Evolutionary conservation across 2,329 filamentous ascomycete genomes (phyloP).

Genomic region (Aspergillus eucalypticola): DNA sequence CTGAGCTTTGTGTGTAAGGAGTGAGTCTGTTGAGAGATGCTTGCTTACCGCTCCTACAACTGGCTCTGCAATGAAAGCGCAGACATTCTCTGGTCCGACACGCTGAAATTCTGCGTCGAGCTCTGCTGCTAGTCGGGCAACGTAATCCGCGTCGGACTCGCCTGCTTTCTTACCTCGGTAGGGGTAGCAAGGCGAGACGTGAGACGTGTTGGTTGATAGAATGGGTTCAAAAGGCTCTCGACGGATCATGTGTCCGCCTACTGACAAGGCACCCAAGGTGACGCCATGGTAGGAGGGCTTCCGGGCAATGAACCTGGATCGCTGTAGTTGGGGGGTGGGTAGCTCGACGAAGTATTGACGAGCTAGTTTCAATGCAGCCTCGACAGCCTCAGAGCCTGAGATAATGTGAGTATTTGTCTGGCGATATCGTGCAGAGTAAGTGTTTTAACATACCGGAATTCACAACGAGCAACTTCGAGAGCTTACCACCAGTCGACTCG

Average conservation of each 20-base stretch:
- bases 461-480: slow-evolving; percentile 59
- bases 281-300: slow-evolving; percentile 69
- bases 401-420: not conserved
- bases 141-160: slow-evolving; percentile 62
- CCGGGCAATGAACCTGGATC: slow-evolving; percentile 65
- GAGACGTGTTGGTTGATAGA: slow-evolving; percentile 57
- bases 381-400: slow-evolving; percentile 66
- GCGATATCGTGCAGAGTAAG: not conserved
- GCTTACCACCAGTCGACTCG: slow-evolving; percentile 52
- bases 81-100: slow-evolving; percentile 65
- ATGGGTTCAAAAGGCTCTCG: slow-evolving; percentile 63
- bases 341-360: slow-evolving; percentile 67
- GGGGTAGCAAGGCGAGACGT: slow-evolving; percentile 66
- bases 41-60: slow-evolving; percentile 66
- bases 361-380: slow-evolving; percentile 67
- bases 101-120: slow-evolving; percentile 67
- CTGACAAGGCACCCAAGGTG: slow-evolving; percentile 66
- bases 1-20: too few relatives aligned
- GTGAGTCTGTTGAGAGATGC: too few relatives aligned
- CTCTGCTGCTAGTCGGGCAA: slow-evolving; percentile 61
- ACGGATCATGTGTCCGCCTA: slow-evolving; percentile 63
- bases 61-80: slow-evolving; percentile 72
- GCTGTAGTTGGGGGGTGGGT: slow-evolving; percentile 51
- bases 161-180: slow-evolving; percentile 58
- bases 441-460: slow-evolving; percentile 53